phyloP scores from a whole-genome alignment of 2,329 filamentous ascomycete species.

The Trichophyton schoenleinii region DNA sequence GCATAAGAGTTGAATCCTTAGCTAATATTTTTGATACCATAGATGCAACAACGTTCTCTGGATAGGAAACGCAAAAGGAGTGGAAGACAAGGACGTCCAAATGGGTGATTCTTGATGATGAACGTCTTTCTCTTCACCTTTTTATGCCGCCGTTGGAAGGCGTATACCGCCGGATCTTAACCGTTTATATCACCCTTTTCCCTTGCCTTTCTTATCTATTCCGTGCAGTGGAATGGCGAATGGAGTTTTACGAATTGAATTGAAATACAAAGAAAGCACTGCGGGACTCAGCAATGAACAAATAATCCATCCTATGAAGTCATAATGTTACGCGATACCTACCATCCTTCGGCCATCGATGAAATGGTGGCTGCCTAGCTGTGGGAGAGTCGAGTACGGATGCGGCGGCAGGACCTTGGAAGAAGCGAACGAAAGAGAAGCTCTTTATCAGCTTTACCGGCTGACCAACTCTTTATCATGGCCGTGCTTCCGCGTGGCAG shows the following conservation, averaged over 20 bases:
- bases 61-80: conserved; percentile 52
- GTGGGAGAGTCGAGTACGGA: neutral
- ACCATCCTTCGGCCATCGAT: neutral
- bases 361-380: neutral
- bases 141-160: neutral
- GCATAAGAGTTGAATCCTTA: conserved; percentile 14
- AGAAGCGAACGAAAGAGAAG: no score
- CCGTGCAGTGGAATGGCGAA: conserved; percentile 3
- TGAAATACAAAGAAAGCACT: neutral
- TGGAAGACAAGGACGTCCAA: conserved; percentile 35
- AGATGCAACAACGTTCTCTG: conserved; percentile 97
- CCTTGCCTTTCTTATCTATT: neutral
- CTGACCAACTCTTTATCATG: neutral
- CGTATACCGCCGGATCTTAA: neutral
- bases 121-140: neutral
- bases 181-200: neutral
- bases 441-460: neutral
- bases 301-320: neutral
- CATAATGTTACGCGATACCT: neutral
- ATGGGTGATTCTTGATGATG: conserved; percentile 15
- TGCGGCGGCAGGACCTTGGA: no score
- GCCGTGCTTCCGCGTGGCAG: neutral
- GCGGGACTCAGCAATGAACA: neutral
- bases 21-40: conserved; percentile 6
- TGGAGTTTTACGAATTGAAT: conserved; percentile 4